Conservation (phyloP, 192 early-diverging fungal genomes). For the Coemansia erecta region DNA sequence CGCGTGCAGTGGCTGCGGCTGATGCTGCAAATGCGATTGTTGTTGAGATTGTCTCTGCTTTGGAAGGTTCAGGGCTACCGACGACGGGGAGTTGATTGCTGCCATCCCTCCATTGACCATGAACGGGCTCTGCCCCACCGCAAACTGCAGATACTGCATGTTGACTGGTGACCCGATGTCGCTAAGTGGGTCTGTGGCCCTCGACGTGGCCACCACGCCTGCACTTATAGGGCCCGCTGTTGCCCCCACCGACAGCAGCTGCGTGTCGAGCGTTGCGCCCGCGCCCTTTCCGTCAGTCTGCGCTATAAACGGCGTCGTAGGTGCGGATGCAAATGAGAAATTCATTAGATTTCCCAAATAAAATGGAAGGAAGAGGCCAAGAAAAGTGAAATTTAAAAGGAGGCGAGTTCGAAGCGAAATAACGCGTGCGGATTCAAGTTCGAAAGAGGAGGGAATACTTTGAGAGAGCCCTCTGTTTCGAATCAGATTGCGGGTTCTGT, state of each 20-base stretch:
- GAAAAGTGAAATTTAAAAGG: not conserved
- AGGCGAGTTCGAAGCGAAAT: not conserved
- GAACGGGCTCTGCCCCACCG: conserved; percentile 35
- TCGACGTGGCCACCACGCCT: conserved; percentile 6
- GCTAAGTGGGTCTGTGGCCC: conserved; percentile 43
- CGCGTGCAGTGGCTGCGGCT: conserved; percentile 5
- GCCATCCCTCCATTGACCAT: conserved; percentile 19
- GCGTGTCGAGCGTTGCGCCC: conserved; percentile 4
- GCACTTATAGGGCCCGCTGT: not conserved
- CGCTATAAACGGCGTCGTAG: conserved; percentile 51
- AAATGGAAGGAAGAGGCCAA: conserved; percentile 4
- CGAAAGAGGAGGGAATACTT: too few species aligned
- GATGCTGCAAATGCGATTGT: too few species aligned
- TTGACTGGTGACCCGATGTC: conserved; percentile 44
- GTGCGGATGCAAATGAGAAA: conserved; percentile 55
- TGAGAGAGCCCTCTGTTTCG: too few species aligned
- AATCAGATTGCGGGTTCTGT: too few species aligned
- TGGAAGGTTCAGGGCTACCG: conserved; percentile 11
- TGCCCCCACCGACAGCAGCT: conserved; percentile 24
- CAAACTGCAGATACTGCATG: conserved; percentile 42
- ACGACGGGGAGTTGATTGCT: conserved; percentile 25
- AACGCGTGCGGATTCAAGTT: not conserved
- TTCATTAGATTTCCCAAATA: conserved; percentile 27
- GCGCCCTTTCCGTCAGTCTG: conserved; percentile 36
- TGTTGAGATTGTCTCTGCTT: conserved; percentile 13